These are phyloP conservation scores for Galerina sulciceps DNA, from an alignment of 768 basidiomycete genomes.

Conservation along the genomic window DNA sequence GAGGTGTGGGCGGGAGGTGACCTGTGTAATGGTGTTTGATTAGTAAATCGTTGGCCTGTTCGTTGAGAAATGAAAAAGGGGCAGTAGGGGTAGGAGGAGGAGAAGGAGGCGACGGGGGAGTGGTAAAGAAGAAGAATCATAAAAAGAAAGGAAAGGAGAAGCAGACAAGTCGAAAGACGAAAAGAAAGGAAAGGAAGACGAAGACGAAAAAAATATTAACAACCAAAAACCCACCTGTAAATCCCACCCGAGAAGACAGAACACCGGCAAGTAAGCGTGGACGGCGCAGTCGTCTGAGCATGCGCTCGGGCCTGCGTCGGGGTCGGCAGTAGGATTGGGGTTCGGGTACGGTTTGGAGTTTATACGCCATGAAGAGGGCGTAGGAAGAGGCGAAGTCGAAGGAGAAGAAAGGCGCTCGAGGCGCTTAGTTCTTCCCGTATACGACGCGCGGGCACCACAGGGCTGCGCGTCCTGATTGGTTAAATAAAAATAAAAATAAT, in stretches of 20 bases:
- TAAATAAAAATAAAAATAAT: no score
- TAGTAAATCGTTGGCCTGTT: background rate
- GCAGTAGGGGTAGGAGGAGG: no score
- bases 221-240: conserved; percentile 14
- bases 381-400: no score
- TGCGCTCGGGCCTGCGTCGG: conserved; percentile 1
- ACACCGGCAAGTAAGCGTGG: conserved; percentile 18
- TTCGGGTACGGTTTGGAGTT: background rate
- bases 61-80: no score
- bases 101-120: no score
- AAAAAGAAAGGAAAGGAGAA: no score
- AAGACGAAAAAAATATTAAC: no score
- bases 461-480: no score
- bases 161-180: no score
- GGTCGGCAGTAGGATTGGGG: background rate
- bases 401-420: conserved; percentile 12
- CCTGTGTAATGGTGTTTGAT: conserved; percentile 13
- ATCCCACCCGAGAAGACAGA: conserved; percentile 24
- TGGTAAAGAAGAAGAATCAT: no score
- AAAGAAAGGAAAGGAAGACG: no score
- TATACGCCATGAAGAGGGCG: no score
- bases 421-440: conserved; percentile 21
- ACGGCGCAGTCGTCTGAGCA: conserved; percentile 14
- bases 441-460: conserved; percentile 19
- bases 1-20: conserved; percentile 4